phyloP scores from a whole-genome alignment of 2,329 filamentous ascomycete genomes.

The Venturia carpophila region DNA sequence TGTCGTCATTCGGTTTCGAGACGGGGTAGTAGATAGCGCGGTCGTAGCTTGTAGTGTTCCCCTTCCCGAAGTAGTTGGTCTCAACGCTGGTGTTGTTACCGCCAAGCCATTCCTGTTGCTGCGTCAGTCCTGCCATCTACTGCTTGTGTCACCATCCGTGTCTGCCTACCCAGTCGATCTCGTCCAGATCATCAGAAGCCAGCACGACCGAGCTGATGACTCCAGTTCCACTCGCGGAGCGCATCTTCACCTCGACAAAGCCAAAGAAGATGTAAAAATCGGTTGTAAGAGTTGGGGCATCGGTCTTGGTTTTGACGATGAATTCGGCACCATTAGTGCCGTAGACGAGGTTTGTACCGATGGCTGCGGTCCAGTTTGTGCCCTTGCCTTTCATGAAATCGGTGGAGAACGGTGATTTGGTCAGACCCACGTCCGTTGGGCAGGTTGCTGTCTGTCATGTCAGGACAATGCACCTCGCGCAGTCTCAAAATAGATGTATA shows the following conservation, averaged over 20 bases:
- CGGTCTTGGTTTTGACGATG: constrained; percentile 28
- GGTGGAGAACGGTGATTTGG: not conserved
- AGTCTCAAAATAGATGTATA: not conserved
- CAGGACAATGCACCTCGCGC: not conserved
- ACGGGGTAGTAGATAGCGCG: constrained; percentile 34
- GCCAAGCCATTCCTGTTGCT: constrained; percentile 34
- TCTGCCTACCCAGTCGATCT: constrained; percentile 17
- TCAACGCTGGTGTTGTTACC: constrained; percentile 35
- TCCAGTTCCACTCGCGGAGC: constrained; percentile 6
- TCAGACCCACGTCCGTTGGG: not conserved
- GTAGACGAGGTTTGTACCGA: constrained; percentile 36
- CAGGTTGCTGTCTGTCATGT: not conserved
- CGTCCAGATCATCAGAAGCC: constrained; percentile 17
- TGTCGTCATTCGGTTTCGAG: constrained; percentile 28
- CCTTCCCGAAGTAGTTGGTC: constrained; percentile 50
- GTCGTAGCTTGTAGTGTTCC: constrained; percentile 45
- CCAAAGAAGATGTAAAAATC: constrained; percentile 15
- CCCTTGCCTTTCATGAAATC: constrained; percentile 3
- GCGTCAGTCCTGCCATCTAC: not conserved
- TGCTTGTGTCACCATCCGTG: too few species aligned
- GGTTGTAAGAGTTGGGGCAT: constrained; percentile 1
- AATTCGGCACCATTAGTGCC: constrained; percentile 41
- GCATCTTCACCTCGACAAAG: constrained; percentile 14
- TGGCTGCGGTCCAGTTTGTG: not conserved
- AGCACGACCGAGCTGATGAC: constrained; percentile 14